These are phyloP conservation scores for Aureobasidium pullulans DNA, from an alignment of 2,329 filamentous ascomycete species.

Conservation along the genomic window DNA sequence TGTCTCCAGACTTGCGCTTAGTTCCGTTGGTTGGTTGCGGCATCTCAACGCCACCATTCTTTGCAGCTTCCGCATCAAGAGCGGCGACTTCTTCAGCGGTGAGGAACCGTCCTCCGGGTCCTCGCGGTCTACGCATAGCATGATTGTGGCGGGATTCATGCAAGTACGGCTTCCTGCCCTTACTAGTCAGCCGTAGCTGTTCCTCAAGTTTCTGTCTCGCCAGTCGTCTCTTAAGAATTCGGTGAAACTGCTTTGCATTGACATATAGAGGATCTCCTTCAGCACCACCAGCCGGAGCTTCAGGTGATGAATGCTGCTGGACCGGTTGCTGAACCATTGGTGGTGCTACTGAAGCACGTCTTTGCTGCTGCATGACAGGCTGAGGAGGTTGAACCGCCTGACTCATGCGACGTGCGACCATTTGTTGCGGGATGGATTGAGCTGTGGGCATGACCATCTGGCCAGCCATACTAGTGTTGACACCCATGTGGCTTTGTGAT, in stretches of 20 bases:
- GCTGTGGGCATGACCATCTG: slow-evolving; percentile 47
- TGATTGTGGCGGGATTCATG: slow-evolving; percentile 98
- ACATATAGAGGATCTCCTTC: slow-evolving; percentile 96
- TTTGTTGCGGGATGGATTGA: slow-evolving; percentile 53
- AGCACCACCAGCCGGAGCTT: slow-evolving; percentile 58
- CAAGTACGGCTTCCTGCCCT: slow-evolving; percentile 92
- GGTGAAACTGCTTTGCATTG: slow-evolving; percentile 97
- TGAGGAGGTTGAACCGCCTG: slow-evolving; percentile 54
- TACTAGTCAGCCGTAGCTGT: slow-evolving; percentile 81
- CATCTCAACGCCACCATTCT: slow-evolving; percentile 28
- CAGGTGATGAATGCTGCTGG: slow-evolving; percentile 72
- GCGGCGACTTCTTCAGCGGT: slow-evolving; percentile 92
- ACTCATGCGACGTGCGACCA: slow-evolving; percentile 38
- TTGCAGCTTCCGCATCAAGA: slow-evolving; percentile 43
- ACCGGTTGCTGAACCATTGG: slow-evolving; percentile 43
- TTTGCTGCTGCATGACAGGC: slow-evolving; percentile 62
- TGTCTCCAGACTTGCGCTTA: slow-evolving; percentile 43
- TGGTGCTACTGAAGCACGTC: slow-evolving; percentile 43
- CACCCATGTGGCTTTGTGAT: slow-evolving; percentile 57
- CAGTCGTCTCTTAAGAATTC: slow-evolving; percentile 88
- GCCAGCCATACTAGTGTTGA: slow-evolving; percentile 35
- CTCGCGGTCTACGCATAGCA: slow-evolving; percentile 89
- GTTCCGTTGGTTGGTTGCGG: slow-evolving; percentile 23
- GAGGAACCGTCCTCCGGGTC: slow-evolving; percentile 88
- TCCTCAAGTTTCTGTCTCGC: slow-evolving; percentile 92